Percentiles rank a stretch among this genome's conserved stretches.
phyloP scores from a whole-genome alignment of 1,284 basidiomycete species.

The Tilletiaria anomala region DNA sequence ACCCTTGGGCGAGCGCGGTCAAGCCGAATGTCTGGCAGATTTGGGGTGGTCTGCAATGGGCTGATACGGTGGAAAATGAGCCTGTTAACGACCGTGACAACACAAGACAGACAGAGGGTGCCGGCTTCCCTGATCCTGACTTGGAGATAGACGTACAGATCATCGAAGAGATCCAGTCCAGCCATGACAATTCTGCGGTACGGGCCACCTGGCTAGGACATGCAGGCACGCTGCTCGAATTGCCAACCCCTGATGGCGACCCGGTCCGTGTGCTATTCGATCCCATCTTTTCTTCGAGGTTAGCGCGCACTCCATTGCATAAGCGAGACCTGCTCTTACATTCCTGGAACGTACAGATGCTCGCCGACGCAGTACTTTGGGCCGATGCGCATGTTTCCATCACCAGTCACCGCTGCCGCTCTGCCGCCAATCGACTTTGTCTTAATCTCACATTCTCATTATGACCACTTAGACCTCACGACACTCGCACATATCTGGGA shows the following conservation, averaged over 20 bases:
- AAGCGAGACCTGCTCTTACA: too few species aligned
- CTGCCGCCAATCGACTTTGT: slow-evolving; percentile 30
- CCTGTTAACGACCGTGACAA: too few species aligned
- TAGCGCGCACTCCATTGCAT: too few species aligned
- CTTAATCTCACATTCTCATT: slow-evolving; percentile 36
- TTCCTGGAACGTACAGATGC: slow-evolving; percentile 21
- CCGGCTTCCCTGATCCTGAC: too few species aligned
- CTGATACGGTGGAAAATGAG: too few species aligned
- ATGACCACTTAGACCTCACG: slow-evolving; percentile 32
- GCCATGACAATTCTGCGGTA: neutral
- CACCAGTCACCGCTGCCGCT: slow-evolving; percentile 20
- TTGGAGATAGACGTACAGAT: neutral
- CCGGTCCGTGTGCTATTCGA: slow-evolving; percentile 27
- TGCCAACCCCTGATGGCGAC: slow-evolving; percentile 6
- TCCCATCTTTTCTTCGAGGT: slow-evolving; percentile 26
- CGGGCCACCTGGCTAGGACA: slow-evolving; percentile 34
- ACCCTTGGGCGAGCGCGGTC: slow-evolving; percentile 31
- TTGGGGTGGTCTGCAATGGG: slow-evolving; percentile 26
- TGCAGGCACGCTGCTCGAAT: slow-evolving; percentile 26
- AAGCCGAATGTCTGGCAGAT: slow-evolving; percentile 20
- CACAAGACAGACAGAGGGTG: too few species aligned
- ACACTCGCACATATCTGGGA: slow-evolving; percentile 25
- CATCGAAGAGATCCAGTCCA: neutral
- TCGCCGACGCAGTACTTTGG: slow-evolving; percentile 30
- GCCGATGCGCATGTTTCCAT: slow-evolving; percentile 18